Conservation (phyloP, 805 yeast genomes). For the Yamadazyma endophytica region DNA sequence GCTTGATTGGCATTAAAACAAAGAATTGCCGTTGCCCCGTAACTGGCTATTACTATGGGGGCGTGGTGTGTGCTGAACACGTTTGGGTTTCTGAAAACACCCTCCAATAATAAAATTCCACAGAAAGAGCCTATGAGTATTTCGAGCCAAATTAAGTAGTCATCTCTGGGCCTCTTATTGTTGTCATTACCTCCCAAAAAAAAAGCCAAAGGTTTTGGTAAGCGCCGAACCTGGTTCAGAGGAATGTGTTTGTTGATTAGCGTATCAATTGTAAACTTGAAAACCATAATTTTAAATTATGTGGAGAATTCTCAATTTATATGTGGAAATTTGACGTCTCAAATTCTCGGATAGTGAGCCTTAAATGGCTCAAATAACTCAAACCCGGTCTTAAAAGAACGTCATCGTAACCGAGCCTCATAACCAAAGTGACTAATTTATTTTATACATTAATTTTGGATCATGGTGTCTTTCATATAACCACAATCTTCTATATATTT, state of each 20-base stretch:
- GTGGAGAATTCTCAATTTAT: no score
- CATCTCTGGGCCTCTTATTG: constrained; percentile 18
- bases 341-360: no score
- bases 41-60: constrained; percentile 49
- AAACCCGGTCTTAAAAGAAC: no score
- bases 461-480: no score
- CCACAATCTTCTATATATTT: no score
- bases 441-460: no score
- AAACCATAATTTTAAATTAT: no score
- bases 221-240: constrained; percentile 17
- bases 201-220: constrained; percentile 33
- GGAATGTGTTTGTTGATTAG: constrained; percentile 25
- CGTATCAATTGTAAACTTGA: constrained; percentile 36
- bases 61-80: constrained; percentile 40
- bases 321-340: no score
- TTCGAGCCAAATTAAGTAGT: constrained; percentile 44
- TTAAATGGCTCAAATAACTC: no score
- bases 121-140: constrained; percentile 41
- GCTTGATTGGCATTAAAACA: constrained; percentile 51
- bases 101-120: constrained; percentile 45
- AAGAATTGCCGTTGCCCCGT: constrained; percentile 62
- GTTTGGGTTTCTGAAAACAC: constrained; percentile 36
- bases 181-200: constrained; percentile 37
- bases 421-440: no score
- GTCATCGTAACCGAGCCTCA: no score